Percentiles rank a stretch among this genome's conserved stretches.
These are phyloP conservation scores for Begonia fuchsioides DNA, from an alignment of 306 rosid genomes.

Conservation along the genomic window DNA sequence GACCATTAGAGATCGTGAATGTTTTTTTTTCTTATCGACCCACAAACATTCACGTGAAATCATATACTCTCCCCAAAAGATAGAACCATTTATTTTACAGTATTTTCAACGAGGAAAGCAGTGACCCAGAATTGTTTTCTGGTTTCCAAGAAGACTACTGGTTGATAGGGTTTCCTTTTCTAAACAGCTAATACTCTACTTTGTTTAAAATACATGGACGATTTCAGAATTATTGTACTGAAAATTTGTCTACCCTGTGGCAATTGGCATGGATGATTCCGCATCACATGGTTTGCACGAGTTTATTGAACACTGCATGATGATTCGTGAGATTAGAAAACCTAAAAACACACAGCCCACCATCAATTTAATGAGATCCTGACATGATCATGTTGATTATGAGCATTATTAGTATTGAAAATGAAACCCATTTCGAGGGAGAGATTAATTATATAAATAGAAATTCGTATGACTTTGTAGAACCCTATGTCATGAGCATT, in stretches of 20 bases:
- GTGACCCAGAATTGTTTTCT: no score
- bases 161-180: no score
- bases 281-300: no score
- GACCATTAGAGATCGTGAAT: constrained; percentile 11
- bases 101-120: no score
- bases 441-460: constrained; percentile 11
- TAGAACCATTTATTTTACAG: no score
- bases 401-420: constrained; percentile 30
- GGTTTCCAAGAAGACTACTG: no score
- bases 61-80: constrained; percentile 3
- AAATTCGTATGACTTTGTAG: constrained; percentile 13
- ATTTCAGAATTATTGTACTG: no score
- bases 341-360: constrained; percentile 6
- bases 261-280: no score
- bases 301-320: background rate
- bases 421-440: constrained; percentile 29
- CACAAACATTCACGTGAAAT: constrained; percentile 37
- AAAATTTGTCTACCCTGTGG: no score
- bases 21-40: constrained; percentile 20
- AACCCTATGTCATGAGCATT: constrained; percentile 35
- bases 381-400: constrained; percentile 30
- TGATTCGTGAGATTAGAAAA: background rate
- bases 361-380: constrained; percentile 45
- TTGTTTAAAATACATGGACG: no score
- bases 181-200: no score